A percentile compares a stretch with the other conserved stretches of the same genome.
Evolutionary conservation across 1,139 yeast genomes (phyloP).

Genomic region (Candida sp.): DNA sequence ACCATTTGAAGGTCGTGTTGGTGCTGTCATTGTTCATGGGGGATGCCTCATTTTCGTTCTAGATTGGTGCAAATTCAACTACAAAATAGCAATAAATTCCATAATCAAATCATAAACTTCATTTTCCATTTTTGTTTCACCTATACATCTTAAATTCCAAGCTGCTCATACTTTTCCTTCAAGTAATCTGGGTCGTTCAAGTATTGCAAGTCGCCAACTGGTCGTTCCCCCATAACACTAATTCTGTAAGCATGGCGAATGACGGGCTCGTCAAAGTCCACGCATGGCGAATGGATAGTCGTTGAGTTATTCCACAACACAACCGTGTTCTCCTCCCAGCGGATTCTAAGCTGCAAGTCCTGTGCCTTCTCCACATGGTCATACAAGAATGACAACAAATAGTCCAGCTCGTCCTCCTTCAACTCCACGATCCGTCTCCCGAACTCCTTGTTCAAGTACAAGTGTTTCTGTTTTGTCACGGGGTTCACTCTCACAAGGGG

Average conservation of each 20-base stretch:
- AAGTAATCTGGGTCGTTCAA: conserved; percentile 21
- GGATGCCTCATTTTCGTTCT: no score
- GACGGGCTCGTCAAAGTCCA: conserved; percentile 26
- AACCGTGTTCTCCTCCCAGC: conserved; percentile 52
- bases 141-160: conserved; percentile 7
- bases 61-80: no score
- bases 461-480: conserved; percentile 26
- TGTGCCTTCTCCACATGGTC: conserved; percentile 35
- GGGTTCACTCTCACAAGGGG: conserved; percentile 32
- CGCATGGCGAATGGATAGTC: conserved; percentile 25
- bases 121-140: no score
- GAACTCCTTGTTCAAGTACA: conserved; percentile 29
- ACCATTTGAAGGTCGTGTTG: no score
- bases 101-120: no score
- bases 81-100: no score
- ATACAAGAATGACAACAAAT: conserved; percentile 26
- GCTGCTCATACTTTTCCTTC: conserved; percentile 14
- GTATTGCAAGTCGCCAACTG: conserved; percentile 23
- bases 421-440: conserved; percentile 29
- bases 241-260: conserved; percentile 27
- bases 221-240: conserved; percentile 29
- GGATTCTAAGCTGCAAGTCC: conserved; percentile 60
- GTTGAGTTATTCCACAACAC: conserved; percentile 30
- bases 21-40: no score
- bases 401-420: conserved; percentile 30